Conservation (phyloP, 2,329 filamentous ascomycete genomes). For the Aureobasidium namibiae region DNA sequence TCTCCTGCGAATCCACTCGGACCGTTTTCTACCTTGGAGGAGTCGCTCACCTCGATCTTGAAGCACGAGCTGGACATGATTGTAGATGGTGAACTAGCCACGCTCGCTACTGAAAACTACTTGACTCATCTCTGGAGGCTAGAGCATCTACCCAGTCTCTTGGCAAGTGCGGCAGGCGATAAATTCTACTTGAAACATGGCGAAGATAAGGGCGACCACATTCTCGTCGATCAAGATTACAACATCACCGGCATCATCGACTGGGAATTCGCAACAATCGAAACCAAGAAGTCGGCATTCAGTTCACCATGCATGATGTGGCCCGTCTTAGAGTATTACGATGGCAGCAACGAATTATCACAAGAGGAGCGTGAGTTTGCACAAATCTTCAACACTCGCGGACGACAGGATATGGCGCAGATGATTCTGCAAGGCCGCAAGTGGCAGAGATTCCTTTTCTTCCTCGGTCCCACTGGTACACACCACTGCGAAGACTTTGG, state of each 20-base stretch:
- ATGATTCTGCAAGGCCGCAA: neutral
- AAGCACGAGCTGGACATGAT: constrained; percentile 3
- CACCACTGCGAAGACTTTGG: neutral
- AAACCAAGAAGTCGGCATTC: neutral
- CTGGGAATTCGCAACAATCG: constrained; percentile 26
- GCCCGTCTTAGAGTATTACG: neutral
- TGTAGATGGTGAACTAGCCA: neutral
- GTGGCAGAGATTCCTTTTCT: neutral
- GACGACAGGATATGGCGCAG: neutral
- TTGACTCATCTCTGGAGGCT: neutral
- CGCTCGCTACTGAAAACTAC: neutral
- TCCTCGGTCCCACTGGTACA: neutral
- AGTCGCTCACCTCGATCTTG: neutral
- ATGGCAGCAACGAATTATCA: neutral
- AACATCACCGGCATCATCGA: constrained; percentile 44
- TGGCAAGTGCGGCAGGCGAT: neutral
- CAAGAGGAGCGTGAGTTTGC: neutral
- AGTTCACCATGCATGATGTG: constrained; percentile 7
- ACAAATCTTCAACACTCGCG: neutral
- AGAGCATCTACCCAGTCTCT: neutral
- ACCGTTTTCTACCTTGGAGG: neutral
- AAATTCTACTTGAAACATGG: constrained; percentile 35
- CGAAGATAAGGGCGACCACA: constrained; percentile 43
- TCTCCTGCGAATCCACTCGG: neutral
- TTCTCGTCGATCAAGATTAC: constrained; percentile 39